A percentile compares a stretch with the other conserved stretches of the same genome.
Conservation (phyloP, 129 eudicot genomes). For the Helianthus tuberosus region DNA sequence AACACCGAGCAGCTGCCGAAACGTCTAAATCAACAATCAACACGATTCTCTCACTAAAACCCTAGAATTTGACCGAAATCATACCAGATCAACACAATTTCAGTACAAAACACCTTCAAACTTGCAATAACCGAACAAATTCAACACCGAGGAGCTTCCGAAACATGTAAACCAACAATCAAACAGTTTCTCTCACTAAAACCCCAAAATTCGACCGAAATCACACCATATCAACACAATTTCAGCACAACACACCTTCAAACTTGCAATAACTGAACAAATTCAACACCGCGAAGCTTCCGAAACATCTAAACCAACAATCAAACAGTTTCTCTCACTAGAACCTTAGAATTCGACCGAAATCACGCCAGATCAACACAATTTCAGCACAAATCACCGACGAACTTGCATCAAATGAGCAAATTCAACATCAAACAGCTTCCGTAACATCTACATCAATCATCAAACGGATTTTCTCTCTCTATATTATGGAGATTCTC, state of each 20-base stretch:
- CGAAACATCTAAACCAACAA: conserved; percentile 25
- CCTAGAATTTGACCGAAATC: background rate
- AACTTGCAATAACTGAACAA: conserved; percentile 8
- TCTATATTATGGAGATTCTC: conserved; percentile 28
- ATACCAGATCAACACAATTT: background rate
- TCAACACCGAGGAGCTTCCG: conserved; percentile 11
- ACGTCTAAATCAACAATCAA: conserved; percentile 30
- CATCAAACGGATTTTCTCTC: conserved; percentile 34
- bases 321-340: conserved; percentile 31
- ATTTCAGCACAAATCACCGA: background rate
- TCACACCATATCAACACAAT: conserved; percentile 24
- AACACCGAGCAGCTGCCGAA: conserved; percentile 7
- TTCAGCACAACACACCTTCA: conserved; percentile 18
- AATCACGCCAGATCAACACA: background rate
- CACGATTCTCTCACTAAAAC: conserved; percentile 30
- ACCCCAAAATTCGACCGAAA: background rate
- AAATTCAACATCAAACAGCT: conserved; percentile 15
- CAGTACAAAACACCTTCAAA: background rate
- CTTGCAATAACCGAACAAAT: conserved; percentile 6
- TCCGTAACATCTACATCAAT: conserved; percentile 34
- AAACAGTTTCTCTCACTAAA: conserved; percentile 32
- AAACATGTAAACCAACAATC: conserved; percentile 27
- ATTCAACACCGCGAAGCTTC: conserved; percentile 11
- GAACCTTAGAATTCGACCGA: background rate
- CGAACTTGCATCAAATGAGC: conserved; percentile 13